Conservation (phyloP, 2,329 filamentous ascomycete species). For the Pseudocercospora vitis region DNA sequence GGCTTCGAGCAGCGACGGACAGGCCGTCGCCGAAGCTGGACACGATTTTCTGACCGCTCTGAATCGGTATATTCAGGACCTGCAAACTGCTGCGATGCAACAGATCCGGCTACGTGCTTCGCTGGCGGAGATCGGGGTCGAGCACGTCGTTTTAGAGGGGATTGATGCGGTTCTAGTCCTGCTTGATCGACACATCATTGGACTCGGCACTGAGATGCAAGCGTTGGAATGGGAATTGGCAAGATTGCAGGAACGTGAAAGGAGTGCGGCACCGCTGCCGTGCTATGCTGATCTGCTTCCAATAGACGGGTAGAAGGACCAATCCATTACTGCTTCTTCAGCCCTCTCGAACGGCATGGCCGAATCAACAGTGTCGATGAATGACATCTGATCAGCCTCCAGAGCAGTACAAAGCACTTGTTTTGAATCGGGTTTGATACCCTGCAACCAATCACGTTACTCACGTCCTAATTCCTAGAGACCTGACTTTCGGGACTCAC, state of each 20-base stretch:
- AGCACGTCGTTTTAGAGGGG: background rate
- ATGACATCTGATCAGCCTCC: constrained; percentile 41
- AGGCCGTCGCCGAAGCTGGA: background rate
- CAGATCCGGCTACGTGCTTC: constrained; percentile 1
- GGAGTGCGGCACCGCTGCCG: background rate
- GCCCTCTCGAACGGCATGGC: constrained; percentile 40
- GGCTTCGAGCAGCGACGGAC: background rate
- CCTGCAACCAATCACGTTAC: constrained; percentile 5
- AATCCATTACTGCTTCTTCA: constrained; percentile 30
- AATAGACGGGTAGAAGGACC: too few species aligned
- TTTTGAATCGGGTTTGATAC: constrained; percentile 36
- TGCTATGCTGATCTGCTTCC: too few species aligned
- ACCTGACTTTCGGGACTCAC: too few species aligned
- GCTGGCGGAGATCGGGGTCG: background rate
- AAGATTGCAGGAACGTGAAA: background rate
- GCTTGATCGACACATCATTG: constrained; percentile 7
- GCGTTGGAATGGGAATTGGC: constrained; percentile 14
- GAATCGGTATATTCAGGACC: constrained; percentile 1
- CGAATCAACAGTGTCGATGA: constrained; percentile 38
- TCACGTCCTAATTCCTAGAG: background rate
- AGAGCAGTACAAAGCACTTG: constrained; percentile 46
- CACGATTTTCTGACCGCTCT: background rate
- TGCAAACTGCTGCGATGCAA: constrained; percentile 1
- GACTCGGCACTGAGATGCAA: constrained; percentile 11
- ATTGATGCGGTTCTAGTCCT: constrained; percentile 3